A percentile compares a stretch with the other conserved stretches of the same genome.
These are phyloP conservation scores for Aaosphaeria pasadenensis DNA, from an alignment of 2,329 filamentous ascomycete species.

Conservation along the genomic window DNA sequence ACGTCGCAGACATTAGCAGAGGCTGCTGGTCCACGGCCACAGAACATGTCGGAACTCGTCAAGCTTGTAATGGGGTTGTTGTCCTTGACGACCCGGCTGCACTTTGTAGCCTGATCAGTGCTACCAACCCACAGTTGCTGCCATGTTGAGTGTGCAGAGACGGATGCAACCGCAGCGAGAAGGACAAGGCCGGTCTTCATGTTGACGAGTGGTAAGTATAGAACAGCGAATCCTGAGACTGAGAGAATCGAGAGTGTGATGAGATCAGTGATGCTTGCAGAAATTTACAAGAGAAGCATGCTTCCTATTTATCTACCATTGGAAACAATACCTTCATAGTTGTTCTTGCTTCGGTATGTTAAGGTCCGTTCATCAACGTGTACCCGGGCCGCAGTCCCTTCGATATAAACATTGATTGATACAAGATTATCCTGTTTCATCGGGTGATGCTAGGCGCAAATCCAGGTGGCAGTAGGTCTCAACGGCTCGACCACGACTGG, in stretches of 20 bases:
- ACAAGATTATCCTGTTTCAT: constrained; percentile 1
- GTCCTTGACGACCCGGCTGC: constrained; percentile 32
- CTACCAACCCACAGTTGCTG: constrained; percentile 37
- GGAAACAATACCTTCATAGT: no score
- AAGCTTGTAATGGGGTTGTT: constrained; percentile 32
- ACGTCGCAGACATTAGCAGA: constrained; percentile 30
- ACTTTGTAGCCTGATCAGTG: constrained; percentile 26
- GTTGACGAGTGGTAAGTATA: constrained; percentile 2
- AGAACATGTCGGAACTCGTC: constrained; percentile 33
- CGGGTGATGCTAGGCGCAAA: not conserved
- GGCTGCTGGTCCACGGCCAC: constrained; percentile 27
- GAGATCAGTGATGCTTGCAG: not conserved
- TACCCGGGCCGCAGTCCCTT: constrained; percentile 3
- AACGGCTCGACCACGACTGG: not conserved
- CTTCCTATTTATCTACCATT: no score
- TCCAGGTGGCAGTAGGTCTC: not conserved
- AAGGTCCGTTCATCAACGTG: not conserved
- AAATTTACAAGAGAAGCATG: no score
- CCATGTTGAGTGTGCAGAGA: constrained; percentile 38
- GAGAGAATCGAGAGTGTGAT: not conserved
- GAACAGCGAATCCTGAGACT: not conserved
- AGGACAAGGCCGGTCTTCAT: constrained; percentile 33
- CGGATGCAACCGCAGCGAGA: constrained; percentile 30
- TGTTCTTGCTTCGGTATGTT: constrained; percentile 1
- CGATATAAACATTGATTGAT: constrained; percentile 2